A percentile compares a stretch with the other conserved stretches of the same genome.
Evolutionary conservation across 2,329 filamentous ascomycete species (phyloP).

Genomic region (Epichloe hybrida): DNA sequence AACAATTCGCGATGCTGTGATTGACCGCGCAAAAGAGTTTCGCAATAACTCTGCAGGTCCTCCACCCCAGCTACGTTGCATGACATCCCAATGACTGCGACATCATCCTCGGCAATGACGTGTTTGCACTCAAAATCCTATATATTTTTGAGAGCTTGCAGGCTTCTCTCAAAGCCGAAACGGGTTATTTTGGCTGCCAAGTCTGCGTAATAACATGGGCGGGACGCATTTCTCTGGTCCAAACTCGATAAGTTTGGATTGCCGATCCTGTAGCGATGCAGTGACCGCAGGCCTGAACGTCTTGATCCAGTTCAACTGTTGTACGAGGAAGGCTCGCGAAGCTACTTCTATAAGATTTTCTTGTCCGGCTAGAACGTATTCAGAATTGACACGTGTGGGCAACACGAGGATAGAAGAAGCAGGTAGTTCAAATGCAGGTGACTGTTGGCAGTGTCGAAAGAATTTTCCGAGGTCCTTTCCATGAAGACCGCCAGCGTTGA

Average conservation of each 20-base stretch:
- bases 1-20: too few relatives aligned
- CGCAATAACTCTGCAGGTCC: too few relatives aligned
- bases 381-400: background rate
- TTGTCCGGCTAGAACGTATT: background rate
- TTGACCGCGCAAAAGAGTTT: too few relatives aligned
- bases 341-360: background rate
- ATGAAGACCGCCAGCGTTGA: background rate
- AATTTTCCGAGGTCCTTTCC: background rate
- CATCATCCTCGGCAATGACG: too few relatives aligned
- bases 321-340: conserved; percentile 27
- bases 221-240: background rate
- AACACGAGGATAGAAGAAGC: background rate
- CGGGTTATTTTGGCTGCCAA: too few relatives aligned
- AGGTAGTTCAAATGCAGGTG: background rate
- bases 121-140: too few relatives aligned
- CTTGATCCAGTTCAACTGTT: conserved; percentile 41
- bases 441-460: background rate
- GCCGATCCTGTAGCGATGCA: background rate
- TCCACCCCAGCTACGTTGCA: too few relatives aligned
- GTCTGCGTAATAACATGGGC: background rate
- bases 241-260: background rate
- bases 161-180: too few relatives aligned
- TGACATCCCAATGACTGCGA: too few relatives aligned
- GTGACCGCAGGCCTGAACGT: background rate
- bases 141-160: too few relatives aligned